These are phyloP conservation scores for Solanum hybrid DNA, from an alignment of 305 asterid species.

Conservation along the genomic window DNA sequence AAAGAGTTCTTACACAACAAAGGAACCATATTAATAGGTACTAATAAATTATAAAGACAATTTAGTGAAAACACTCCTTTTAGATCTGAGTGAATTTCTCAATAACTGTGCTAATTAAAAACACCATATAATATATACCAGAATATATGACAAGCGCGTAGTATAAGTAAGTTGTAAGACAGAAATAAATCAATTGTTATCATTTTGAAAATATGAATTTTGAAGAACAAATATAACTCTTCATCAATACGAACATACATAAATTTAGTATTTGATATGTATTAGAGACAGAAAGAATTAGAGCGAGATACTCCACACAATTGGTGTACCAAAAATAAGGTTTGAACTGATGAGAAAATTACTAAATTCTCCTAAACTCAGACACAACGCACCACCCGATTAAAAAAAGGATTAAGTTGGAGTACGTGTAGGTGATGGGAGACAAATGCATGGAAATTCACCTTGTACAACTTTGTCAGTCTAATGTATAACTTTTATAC, in stretches of 20 bases:
- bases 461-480: neutral
- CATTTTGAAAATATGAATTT: neutral
- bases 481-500: too few relatives aligned
- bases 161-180: too few relatives aligned
- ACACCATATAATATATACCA: neutral
- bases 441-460: conserved; percentile 1
- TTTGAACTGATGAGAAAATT: neutral
- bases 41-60: neutral
- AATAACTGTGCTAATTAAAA: neutral
- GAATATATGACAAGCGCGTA: too few relatives aligned
- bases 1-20: neutral
- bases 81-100: neutral
- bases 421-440: neutral
- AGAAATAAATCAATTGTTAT: neutral
- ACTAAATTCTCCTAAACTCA: too few relatives aligned
- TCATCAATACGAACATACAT: neutral
- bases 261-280: neutral
- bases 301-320: neutral
- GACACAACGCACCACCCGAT: too few relatives aligned
- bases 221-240: neutral
- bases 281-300: neutral
- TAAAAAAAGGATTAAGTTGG: too few relatives aligned
- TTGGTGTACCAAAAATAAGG: neutral
- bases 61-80: neutral
- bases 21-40: neutral